Percentiles rank a stretch among this genome's conserved stretches.
phyloP scores from a whole-genome alignment of 75 land plant species.

The Sequoiadendron giganteum region DNA sequence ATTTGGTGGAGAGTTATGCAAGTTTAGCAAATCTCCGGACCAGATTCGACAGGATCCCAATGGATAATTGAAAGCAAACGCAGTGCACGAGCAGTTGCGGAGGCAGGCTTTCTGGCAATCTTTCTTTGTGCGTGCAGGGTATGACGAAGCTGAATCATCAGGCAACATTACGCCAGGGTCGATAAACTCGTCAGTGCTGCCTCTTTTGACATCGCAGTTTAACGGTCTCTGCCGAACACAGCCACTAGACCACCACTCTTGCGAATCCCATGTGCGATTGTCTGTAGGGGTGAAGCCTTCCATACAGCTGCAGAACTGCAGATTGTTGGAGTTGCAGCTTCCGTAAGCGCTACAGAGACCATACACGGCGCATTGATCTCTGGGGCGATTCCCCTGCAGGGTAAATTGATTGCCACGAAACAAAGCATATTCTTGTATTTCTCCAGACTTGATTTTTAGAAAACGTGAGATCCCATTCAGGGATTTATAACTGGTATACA shows the following conservation, averaged over 20 bases:
- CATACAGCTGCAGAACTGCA: slow-evolving; percentile 23
- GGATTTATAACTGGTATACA: slow-evolving; percentile 33
- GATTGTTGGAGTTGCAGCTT: slow-evolving; percentile 6
- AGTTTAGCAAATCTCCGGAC: slow-evolving; percentile 11
- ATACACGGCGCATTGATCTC: slow-evolving; percentile 20
- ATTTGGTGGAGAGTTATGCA: neutral
- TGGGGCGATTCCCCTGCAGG: neutral
- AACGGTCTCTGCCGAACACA: slow-evolving; percentile 17
- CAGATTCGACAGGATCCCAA: slow-evolving; percentile 13
- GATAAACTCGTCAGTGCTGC: neutral
- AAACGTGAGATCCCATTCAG: slow-evolving; percentile 18
- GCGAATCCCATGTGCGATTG: slow-evolving; percentile 12
- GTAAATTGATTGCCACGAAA: slow-evolving; percentile 9
- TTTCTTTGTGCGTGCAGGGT: neutral
- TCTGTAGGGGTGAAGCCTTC: slow-evolving; percentile 24
- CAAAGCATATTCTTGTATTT: slow-evolving; percentile 4
- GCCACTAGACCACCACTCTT: slow-evolving; percentile 17
- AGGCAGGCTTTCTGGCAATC: slow-evolving; percentile 22
- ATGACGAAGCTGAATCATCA: neutral
- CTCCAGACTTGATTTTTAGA: slow-evolving; percentile 37
- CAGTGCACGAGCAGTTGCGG: slow-evolving; percentile 27
- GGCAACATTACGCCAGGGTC: slow-evolving; percentile 10
- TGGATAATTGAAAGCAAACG: neutral
- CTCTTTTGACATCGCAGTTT: slow-evolving; percentile 3
- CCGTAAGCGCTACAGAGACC: slow-evolving; percentile 30